phyloP scores from a whole-genome alignment of 305 asterid genomes.

The Fraxinus paxiana region DNA sequence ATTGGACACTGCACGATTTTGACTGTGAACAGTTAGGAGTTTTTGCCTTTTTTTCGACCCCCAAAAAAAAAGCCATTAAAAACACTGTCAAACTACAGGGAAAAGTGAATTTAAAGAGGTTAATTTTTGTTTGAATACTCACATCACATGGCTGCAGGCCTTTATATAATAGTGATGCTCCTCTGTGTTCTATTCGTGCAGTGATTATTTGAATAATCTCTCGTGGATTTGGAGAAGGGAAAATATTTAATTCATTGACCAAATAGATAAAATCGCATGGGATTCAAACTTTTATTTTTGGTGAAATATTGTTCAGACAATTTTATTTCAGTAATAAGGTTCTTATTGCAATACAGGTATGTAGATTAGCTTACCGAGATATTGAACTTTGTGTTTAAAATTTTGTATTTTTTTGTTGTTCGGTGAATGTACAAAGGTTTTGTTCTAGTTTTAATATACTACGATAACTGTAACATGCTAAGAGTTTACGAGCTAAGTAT shows the following conservation, averaged over 20 bases:
- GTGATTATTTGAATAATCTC: neutral
- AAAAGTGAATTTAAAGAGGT: constrained; percentile 34
- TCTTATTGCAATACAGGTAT: too few relatives aligned
- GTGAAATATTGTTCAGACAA: neutral
- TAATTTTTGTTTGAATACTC: neutral
- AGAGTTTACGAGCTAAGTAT: too few relatives aligned
- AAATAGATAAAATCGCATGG: neutral
- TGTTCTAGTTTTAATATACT: too few relatives aligned
- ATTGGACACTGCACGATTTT: neutral
- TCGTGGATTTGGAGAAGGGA: neutral
- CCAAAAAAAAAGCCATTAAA: constrained; percentile 27
- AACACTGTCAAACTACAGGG: constrained; percentile 25
- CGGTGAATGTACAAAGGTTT: too few relatives aligned
- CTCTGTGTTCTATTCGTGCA: neutral
- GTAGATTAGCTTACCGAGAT: too few relatives aligned
- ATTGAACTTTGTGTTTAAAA: too few relatives aligned
- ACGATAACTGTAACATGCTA: too few relatives aligned
- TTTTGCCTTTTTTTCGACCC: neutral
- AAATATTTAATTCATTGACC: neutral
- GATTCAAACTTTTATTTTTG: too few relatives aligned
- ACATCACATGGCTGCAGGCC: neutral
- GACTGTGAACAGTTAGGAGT: constrained; percentile 31
- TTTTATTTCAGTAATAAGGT: too few relatives aligned
- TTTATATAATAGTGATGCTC: neutral
- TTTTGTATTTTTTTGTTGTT: too few relatives aligned